Evolutionary conservation across 2,329 filamentous ascomycete genomes (phyloP), one percentile per base, ranked within the genome.

Genomic region (Sporothrix sp.): DNA sequence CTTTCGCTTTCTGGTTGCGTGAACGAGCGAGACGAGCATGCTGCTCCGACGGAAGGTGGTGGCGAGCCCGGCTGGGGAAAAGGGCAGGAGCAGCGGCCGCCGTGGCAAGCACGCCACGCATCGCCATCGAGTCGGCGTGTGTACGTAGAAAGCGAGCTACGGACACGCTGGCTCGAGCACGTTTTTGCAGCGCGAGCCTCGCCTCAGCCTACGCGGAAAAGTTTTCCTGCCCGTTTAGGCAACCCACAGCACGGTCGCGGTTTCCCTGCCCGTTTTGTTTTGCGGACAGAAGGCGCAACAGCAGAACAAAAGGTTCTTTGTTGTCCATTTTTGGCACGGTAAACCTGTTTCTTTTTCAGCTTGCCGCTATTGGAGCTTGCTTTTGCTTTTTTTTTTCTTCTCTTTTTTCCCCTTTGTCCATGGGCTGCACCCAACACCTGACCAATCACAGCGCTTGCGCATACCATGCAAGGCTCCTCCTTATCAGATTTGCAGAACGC

Each of bases 401-500:
- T 18, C 27, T 11, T 30, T 11, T 21, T 27, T 5, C 20, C 21
- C 20, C 27, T 52, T 43, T 38, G 38, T 28, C 44, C 37, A 46
- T 50, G 35, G 23, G 33, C 20, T n/a, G n/a, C n/a, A n/a, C n/a
- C n/a, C n/a, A n/a, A n/a, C n/a, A n/a, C n/a, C n/a, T n/a, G 6
- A 10, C 54, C 53, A 57, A 57, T 57, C 53, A 54, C 36, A 49
- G 20, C 3, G 44, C 52, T 36, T 37, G 53, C 53, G 51, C 51
- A 54, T 46, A n/a, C 49, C 53, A 55, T 48, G n/a, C 46, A 38
- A 18, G 13, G 11, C 25, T 32, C 20, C n/a, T 20, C 32, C 51
- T 57, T 57, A 57, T 57, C 55, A 57, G 55, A 57, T 57, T 55
- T 44, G 48, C 52, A 30, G 21, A 21, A 27, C 25, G n/a, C 27